Evolutionary conservation across 371 early-diverging fungal species (phyloP).

Genomic region (Mucor piriformis): DNA sequence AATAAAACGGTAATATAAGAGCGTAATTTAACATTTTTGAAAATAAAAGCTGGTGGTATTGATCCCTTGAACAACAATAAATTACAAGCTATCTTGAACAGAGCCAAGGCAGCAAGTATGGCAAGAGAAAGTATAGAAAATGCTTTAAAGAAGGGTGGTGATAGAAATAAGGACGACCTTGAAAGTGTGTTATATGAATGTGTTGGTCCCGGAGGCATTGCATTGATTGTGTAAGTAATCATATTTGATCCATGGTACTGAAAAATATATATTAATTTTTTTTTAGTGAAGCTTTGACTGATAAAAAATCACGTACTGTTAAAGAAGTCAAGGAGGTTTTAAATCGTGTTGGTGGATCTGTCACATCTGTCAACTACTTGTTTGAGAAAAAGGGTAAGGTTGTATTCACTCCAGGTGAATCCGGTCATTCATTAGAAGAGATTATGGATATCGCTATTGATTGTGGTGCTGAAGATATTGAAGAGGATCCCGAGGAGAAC

Average conservation of each 20-base stretch:
- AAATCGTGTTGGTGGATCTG: slow-evolving; percentile 58
- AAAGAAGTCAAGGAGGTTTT: slow-evolving; percentile 69
- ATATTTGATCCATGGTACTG: not conserved
- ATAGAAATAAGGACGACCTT: slow-evolving; percentile 43
- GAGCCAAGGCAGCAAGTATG: slow-evolving; percentile 64
- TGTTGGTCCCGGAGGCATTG: slow-evolving; percentile 64
- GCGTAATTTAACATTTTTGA: not conserved
- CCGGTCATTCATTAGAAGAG: slow-evolving; percentile 50
- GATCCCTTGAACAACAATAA: slow-evolving; percentile 55
- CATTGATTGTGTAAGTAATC: slow-evolving; percentile 62
- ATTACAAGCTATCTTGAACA: slow-evolving; percentile 61
- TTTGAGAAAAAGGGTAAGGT: slow-evolving; percentile 65
- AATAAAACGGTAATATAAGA: no score
- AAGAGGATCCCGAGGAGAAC: slow-evolving; percentile 42
- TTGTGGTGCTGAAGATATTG: slow-evolving; percentile 65
- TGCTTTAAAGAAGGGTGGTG: slow-evolving; percentile 61
- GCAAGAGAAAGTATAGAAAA: slow-evolving; percentile 76
- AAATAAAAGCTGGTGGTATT: slow-evolving; percentile 47
- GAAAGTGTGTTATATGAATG: slow-evolving; percentile 70
- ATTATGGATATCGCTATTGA: slow-evolving; percentile 66
- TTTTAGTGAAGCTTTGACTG: slow-evolving; percentile 60
- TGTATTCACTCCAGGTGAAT: slow-evolving; percentile 44
- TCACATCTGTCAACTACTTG: slow-evolving; percentile 61
- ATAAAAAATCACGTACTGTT: slow-evolving; percentile 68
- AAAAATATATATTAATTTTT: not conserved